A percentile compares a stretch with the other conserved stretches of the same genome.
Conservation (phyloP, 2,329 filamentous ascomycete genomes). For the Penicillium crustosum region DNA sequence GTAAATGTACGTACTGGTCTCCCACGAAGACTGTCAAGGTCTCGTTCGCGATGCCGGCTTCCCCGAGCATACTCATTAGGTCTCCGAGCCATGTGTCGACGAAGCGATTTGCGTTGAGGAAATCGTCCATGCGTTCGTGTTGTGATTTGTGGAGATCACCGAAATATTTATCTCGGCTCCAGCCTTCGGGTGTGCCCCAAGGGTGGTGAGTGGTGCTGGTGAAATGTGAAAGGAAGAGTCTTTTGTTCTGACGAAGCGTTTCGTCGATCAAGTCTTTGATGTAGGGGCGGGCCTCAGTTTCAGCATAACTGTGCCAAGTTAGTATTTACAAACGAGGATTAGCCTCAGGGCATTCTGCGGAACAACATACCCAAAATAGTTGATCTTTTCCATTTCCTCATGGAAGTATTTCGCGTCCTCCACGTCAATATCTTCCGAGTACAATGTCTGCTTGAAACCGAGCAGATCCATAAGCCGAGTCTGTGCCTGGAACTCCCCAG, state of each 20-base stretch:
- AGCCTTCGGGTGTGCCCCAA: conserved; percentile 32
- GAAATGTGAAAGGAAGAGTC: conserved; percentile 35
- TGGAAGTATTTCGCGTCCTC: conserved; percentile 35
- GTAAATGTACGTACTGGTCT: conserved; percentile 19
- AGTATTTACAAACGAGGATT: not conserved
- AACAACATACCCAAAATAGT: conserved; percentile 45
- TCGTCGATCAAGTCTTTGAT: conserved; percentile 36
- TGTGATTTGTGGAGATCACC: not conserved
- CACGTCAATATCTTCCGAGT: conserved; percentile 31
- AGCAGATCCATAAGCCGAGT: conserved; percentile 33
- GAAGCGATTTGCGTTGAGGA: conserved; percentile 24
- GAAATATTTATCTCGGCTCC: conserved; percentile 6
- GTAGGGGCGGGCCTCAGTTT: conserved; percentile 43
- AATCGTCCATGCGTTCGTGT: conserved; percentile 18
- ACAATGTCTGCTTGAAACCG: conserved; percentile 35
- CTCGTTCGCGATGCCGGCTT: conserved; percentile 23
- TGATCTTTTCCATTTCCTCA: conserved; percentile 32
- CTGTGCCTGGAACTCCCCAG: conserved; percentile 30
- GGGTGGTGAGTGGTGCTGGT: conserved; percentile 44
- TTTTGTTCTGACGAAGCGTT: conserved; percentile 25
- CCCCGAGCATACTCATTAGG: conserved; percentile 17
- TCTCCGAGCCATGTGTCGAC: conserved; percentile 13
- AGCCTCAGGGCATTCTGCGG: too few relatives aligned
- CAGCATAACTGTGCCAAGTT: conserved; percentile 30
- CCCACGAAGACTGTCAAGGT: conserved; percentile 25